These are phyloP conservation scores for Luzula sylvatica DNA, from an alignment of 176 grass and related monocot species.

Conservation along the genomic window DNA sequence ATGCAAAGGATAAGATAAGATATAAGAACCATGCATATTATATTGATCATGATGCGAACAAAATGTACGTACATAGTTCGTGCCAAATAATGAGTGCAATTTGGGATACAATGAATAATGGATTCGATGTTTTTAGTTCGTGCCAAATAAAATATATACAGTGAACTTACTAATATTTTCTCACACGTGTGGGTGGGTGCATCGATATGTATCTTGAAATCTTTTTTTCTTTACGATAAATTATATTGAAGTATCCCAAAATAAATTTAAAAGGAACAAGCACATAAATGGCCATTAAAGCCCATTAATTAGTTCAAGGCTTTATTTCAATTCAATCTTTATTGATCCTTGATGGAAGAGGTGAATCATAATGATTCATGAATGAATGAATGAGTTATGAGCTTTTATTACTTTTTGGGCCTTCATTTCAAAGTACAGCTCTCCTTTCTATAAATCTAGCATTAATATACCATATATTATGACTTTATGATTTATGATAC, in stretches of 20 bases:
- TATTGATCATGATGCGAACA: background rate
- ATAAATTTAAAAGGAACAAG: slow-evolving; percentile 5
- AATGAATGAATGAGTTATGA: slow-evolving; percentile 13
- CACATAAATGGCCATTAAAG: slow-evolving; percentile 33
- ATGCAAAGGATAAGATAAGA: background rate
- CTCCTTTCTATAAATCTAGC: slow-evolving; percentile 4
- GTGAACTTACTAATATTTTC: background rate
- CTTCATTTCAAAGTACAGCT: slow-evolving; percentile 10
- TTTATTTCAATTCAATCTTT: slow-evolving; percentile 20
- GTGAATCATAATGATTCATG: too few species aligned
- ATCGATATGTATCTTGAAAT: background rate
- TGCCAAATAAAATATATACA: slow-evolving; percentile 14
- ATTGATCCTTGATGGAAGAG: slow-evolving; percentile 1
- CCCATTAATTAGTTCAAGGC: slow-evolving; percentile 22
- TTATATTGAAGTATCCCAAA: background rate
- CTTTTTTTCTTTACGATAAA: background rate
- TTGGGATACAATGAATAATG: background rate
- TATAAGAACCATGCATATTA: background rate
- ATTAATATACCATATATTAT: too few species aligned
- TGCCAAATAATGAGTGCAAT: too few species aligned
- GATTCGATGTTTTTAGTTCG: slow-evolving; percentile 8
- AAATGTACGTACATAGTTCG: background rate
- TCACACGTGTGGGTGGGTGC: background rate
- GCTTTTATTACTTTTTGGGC: slow-evolving; percentile 6
- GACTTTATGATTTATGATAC: too few species aligned